Percentiles rank a stretch among this genome's conserved stretches.
Evolutionary conservation across 2,329 filamentous ascomycete species (phyloP).

Genomic region (Sporothrix euskadiensis): DNA sequence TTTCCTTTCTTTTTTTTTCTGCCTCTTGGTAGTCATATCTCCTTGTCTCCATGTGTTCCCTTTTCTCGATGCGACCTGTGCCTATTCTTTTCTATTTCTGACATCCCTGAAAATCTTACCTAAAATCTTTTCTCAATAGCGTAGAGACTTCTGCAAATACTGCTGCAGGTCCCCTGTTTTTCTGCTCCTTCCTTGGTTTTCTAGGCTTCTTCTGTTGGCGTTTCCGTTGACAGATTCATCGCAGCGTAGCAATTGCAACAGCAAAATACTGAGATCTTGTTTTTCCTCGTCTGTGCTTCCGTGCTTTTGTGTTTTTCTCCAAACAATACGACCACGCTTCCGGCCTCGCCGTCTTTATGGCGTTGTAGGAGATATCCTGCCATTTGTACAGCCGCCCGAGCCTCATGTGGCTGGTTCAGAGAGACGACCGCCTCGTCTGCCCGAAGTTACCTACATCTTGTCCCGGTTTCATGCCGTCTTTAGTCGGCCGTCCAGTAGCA

Average conservation of each 20-base stretch:
- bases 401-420: not conserved
- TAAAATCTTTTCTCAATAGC: not conserved
- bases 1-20: not conserved
- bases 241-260: conserved; percentile 15
- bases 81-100: not conserved
- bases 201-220: not conserved
- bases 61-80: not conserved
- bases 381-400: not conserved
- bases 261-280: not conserved
- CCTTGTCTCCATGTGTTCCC: not conserved
- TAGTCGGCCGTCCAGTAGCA: not conserved
- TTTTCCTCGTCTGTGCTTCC: not conserved
- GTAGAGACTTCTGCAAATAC: not conserved
- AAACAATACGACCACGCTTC: not conserved
- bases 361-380: not conserved
- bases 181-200: not conserved
- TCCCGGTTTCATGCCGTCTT: conserved; percentile 4
- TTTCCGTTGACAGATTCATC: not conserved
- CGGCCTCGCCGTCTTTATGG: not conserved
- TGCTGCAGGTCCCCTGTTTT: not conserved
- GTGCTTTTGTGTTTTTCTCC: no score
- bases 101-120: not conserved
- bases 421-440: not conserved
- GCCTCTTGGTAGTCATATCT: not conserved
- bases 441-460: not conserved